Base-by-base conservation (phyloP, 768 basidiomycete genomes). In the Kwoniella heveanensis region DNA sequence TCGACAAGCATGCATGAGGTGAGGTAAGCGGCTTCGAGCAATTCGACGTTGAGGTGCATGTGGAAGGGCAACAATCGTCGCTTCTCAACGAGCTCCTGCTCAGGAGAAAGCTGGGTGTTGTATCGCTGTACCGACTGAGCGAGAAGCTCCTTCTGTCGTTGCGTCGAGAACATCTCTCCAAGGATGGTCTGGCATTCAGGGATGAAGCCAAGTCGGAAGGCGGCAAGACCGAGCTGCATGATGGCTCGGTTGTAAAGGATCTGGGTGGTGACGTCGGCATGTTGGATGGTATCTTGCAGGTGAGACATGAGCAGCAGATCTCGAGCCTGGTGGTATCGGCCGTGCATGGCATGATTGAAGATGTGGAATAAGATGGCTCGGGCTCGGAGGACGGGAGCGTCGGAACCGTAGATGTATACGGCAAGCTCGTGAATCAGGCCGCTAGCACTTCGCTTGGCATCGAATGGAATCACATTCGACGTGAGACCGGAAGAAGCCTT, bases 261-360 rank as follows among this genome's bases (percentile, higher is more conserved):
- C 81, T 99, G 96, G 0, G 96, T 98, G 19, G 88, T 88, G 54
- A 97, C 93, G 75, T 98, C 96, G 61, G 94, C 92, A 39, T 92
- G 91, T 77, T 92, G 90, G 73, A 98, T 90, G 0, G 92, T 90
- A 79, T 97, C 94, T 80, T 98, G 95, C 54, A 99, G 85, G 79
- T 98, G 96, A 4, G 94, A 97, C 96, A 99, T 98, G 65, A 99
- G 83, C 37, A 99, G 82, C 90, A 98, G 94, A 82, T 99, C 96
- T 27, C 96, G 90, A 10, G 96, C 90, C 26, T 91, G 92, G 83
- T 96, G 86, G 83, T 92, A 99, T 76, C 95, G 90, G 72, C 98
- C 96, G 80, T 94, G 92, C 29, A 96, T 85, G 26, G 95, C 96
- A 76, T 93, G 88, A 80, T 97, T 94, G 80, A 93, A 99, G 77